Evolutionary conservation across 495 filamentous ascomycete species (phyloP), one percentile per base, ranked within the genome.

Genomic region (Lophiostoma macrostomum): DNA sequence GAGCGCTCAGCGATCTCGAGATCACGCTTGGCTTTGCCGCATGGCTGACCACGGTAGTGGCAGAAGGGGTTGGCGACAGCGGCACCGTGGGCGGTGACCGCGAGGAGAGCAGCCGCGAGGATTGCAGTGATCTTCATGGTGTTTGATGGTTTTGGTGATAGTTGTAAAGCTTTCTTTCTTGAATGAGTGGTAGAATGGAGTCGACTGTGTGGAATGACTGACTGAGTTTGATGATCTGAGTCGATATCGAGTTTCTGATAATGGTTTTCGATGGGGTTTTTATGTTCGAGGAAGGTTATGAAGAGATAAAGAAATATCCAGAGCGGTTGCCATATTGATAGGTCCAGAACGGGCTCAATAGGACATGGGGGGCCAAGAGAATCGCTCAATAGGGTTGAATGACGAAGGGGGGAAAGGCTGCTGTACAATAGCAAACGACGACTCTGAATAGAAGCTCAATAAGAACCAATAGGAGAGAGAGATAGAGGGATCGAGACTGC

Each of bases 111-210:
- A 40, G 74, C 35, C 24, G 61, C 52, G 42, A 66, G 46, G 42
- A 76, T 46, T 24, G 70, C 58, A 43, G 69, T 58, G 60, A 76
- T 49, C 74, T 79, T 79, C 78, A 81, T 80, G 23, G 49, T 72
- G 64, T 18, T 42, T 37, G 46, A 31, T 27, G 50, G 32, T 25
- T n/a, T 19, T 24, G 35, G 38, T 41, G 14, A 3, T n/a, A n/a
- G n/a, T 42, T 36, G 37, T 18, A 36, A 25, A 38, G 8, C 13
- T 31, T 28, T n/a, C n/a, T n/a, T n/a, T n/a, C 10, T 55, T 24
- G 36, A 40, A 49, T 36, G 48, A 50, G 32, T 49, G 34, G 19
- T 48, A 30, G 35, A 35, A 56, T n/a, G 13, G 25, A 11, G 37
- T 35, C 7, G 44, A 38, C 32, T 36, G 36, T 14, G 27, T 22